phyloP scores from a whole-genome alignment of 2,329 filamentous ascomycete species.

The Cladophialophora psammophila region DNA sequence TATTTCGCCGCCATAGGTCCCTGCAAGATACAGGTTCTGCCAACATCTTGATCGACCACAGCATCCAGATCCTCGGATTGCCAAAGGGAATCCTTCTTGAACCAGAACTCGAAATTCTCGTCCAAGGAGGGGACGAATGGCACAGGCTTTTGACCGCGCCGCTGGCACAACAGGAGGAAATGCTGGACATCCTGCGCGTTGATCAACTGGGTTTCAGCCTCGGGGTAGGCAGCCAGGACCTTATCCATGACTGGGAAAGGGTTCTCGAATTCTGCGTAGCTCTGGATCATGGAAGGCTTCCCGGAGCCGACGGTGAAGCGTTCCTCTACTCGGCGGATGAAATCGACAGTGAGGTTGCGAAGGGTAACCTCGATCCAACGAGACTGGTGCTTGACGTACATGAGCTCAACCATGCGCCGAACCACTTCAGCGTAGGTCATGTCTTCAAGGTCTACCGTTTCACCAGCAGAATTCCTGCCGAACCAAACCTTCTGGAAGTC shows the following conservation, averaged over 20 bases:
- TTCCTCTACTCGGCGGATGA: conserved; percentile 95
- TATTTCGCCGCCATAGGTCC: conserved; percentile 92
- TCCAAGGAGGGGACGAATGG: conserved; percentile 96
- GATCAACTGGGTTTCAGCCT: conserved; percentile 88
- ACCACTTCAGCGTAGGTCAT: conserved; percentile 95
- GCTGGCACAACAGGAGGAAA: conserved; percentile 90
- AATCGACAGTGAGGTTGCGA: conserved; percentile 85
- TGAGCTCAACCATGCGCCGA: conserved; percentile 83
- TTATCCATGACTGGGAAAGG: conserved; percentile 80
- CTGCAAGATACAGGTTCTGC: conserved; percentile 93
- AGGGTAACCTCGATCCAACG: conserved; percentile 92
- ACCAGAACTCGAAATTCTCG: conserved; percentile 98
- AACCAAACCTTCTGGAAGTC: conserved; percentile 99
- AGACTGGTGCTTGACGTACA: conserved; percentile 89
- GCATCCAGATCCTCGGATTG: conserved; percentile 97
- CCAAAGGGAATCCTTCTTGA: conserved; percentile 99
- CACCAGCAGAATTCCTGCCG: conserved; percentile 78
- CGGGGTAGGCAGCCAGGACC: conserved; percentile 82
- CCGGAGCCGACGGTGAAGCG: conserved; percentile 80
- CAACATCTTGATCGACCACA: conserved; percentile 94
- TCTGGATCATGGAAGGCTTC: conserved; percentile 84
- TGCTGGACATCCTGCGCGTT: conserved; percentile 98
- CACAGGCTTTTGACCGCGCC: conserved; percentile 91
- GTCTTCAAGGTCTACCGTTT: conserved; percentile 87
- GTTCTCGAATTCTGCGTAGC: conserved; percentile 83